Percentiles rank a stretch among this genome's conserved stretches.
These are phyloP conservation scores for Sodiomyces alkalinus DNA, from an alignment of 2,329 filamentous ascomycete genomes.

Conservation along the genomic window DNA sequence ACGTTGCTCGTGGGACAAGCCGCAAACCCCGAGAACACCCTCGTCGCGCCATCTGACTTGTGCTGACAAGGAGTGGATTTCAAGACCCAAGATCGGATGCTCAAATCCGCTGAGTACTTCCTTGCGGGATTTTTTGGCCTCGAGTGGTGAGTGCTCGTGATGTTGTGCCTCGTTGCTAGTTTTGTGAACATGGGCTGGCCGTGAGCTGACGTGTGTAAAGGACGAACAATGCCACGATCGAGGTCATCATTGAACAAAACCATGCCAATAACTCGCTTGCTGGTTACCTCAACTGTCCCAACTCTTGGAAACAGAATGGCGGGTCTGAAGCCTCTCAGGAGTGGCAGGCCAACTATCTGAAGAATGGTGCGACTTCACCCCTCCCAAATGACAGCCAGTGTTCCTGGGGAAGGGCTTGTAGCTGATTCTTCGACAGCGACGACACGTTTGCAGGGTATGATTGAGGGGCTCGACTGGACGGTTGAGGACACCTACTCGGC, in stretches of 20 bases:
- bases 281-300: conserved; percentile 51
- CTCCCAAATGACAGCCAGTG: neutral
- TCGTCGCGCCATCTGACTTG: neutral
- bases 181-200: neutral
- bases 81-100: conserved; percentile 61
- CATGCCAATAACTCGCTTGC: conserved; percentile 58
- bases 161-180: too few species aligned
- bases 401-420: conserved; percentile 2
- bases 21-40: too few species aligned
- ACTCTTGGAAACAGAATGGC: conserved; percentile 33
- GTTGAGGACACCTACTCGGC: conserved; percentile 48
- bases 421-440: too few species aligned
- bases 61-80: too few species aligned
- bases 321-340: conserved; percentile 36
- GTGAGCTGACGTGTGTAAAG: conserved; percentile 12
- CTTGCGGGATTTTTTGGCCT: conserved; percentile 66
- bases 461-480: conserved; percentile 47
- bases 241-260: conserved; percentile 50
- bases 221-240: conserved; percentile 56
- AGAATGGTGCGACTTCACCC: conserved; percentile 27
- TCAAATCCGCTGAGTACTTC: conserved; percentile 64
- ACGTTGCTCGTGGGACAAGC: conserved; percentile 6
- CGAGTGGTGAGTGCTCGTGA: conserved; percentile 33
- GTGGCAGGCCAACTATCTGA: conserved; percentile 53
- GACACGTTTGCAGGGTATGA: conserved; percentile 38